phyloP scores from a whole-genome alignment of 2,329 filamentous ascomycete genomes.

The Trichophaea hybrida region DNA sequence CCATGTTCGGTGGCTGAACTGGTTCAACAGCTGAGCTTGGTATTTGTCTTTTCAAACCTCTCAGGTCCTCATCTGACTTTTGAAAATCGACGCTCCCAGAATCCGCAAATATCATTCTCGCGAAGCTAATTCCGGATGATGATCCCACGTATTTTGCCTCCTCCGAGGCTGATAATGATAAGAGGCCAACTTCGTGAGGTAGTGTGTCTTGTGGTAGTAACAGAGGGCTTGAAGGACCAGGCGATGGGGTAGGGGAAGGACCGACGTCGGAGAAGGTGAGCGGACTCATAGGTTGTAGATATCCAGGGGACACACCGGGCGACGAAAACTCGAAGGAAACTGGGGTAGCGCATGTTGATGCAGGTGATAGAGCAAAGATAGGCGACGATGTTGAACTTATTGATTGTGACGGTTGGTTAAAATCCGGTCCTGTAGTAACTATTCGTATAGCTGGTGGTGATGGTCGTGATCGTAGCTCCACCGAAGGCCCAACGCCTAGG shows the following conservation, averaged over 20 bases:
- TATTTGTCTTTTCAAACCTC: not conserved
- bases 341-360: slow-evolving; percentile 21
- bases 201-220: slow-evolving; percentile 20
- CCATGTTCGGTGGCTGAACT: slow-evolving; percentile 11
- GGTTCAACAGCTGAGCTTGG: slow-evolving; percentile 10
- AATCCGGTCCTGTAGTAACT: slow-evolving; percentile 22
- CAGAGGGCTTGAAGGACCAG: slow-evolving; percentile 13
- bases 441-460: slow-evolving; percentile 22
- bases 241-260: slow-evolving; percentile 15
- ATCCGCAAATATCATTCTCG: slow-evolving; percentile 26
- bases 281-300: slow-evolving; percentile 22
- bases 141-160: slow-evolving; percentile 28
- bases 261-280: slow-evolving; percentile 23
- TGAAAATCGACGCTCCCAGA: slow-evolving; percentile 21
- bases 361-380: slow-evolving; percentile 18
- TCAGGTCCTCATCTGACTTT: slow-evolving; percentile 16
- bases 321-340: slow-evolving; percentile 21
- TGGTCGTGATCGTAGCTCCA: slow-evolving; percentile 21
- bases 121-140: slow-evolving; percentile 26
- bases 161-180: slow-evolving; percentile 25
- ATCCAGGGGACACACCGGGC: slow-evolving; percentile 19
- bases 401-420: slow-evolving; percentile 14
- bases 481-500: slow-evolving; percentile 15
- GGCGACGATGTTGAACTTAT: slow-evolving; percentile 21
- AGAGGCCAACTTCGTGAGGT: slow-evolving; percentile 26